A percentile compares a stretch with the other conserved stretches of the same genome.
Evolutionary conservation across 1,139 yeast species (phyloP).

Genomic region (Eremothecium coryli): DNA sequence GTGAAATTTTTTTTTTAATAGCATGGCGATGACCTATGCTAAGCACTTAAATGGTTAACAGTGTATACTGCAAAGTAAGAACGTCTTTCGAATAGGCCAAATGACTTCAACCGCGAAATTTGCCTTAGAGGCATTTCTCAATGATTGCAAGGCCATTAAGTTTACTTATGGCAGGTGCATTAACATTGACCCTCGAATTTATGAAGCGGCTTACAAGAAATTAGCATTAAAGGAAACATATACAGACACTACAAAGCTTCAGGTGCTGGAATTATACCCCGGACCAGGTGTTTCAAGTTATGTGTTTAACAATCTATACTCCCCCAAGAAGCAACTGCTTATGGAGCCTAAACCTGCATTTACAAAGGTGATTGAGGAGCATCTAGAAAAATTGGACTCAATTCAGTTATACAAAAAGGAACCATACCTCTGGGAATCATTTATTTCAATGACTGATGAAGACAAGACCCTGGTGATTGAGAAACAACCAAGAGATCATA

Average conservation of each 20-base stretch:
- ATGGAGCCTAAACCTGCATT: constrained; percentile 44
- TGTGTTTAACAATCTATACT: constrained; percentile 42
- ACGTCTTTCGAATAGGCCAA: too few relatives aligned
- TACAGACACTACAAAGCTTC: constrained; percentile 37
- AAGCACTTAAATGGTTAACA: too few relatives aligned
- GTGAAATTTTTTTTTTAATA: too few relatives aligned
- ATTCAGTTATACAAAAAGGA: constrained; percentile 29
- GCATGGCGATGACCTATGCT: too few relatives aligned
- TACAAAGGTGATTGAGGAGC: constrained; percentile 28
- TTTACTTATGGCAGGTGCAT: constrained; percentile 6
- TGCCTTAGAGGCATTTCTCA: neutral
- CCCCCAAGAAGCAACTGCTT: constrained; percentile 53
- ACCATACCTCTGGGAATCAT: constrained; percentile 64
- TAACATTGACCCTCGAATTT: constrained; percentile 13
- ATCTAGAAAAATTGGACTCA: constrained; percentile 16
- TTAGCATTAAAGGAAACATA: constrained; percentile 35
- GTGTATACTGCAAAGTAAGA: too few relatives aligned
- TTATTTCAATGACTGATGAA: constrained; percentile 35
- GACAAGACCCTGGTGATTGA: constrained; percentile 38
- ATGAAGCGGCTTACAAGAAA: constrained; percentile 20
- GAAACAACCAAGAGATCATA: constrained; percentile 35
- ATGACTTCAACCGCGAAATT: neutral
- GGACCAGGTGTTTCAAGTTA: constrained; percentile 46
- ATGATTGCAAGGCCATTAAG: constrained; percentile 1
- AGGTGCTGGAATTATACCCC: constrained; percentile 60